Evolutionary conservation across 768 basidiomycete species (phyloP).

Genomic region (Daedaleopsis sinensis): DNA sequence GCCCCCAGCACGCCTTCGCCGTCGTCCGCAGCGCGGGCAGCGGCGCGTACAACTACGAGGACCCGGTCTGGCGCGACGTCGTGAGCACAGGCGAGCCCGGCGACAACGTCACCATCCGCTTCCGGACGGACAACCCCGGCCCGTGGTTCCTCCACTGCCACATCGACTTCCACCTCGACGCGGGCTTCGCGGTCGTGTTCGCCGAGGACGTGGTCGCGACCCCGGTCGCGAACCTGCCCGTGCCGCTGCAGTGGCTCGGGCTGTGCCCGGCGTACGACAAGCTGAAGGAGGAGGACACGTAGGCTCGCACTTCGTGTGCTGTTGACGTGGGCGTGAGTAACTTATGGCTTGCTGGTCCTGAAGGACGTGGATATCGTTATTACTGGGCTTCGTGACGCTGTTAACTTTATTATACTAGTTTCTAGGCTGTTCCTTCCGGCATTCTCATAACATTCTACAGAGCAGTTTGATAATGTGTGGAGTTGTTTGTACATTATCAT

Average conservation of each 20-base stretch:
- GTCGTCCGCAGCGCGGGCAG: slow-evolving; percentile 47
- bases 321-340: background rate
- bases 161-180: slow-evolving; percentile 22
- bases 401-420: too few relatives aligned
- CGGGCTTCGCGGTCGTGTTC: slow-evolving; percentile 22
- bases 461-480: too few relatives aligned
- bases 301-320: background rate
- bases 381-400: background rate
- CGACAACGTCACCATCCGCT: slow-evolving; percentile 50
- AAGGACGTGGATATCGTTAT: background rate
- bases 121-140: slow-evolving; percentile 31
- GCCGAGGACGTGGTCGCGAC: slow-evolving; percentile 16
- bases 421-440: too few relatives aligned
- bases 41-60: slow-evolving; percentile 43
- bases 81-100: slow-evolving; percentile 31
- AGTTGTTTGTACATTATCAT: too few relatives aligned
- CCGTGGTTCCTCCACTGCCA: slow-evolving; percentile 26
- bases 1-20: slow-evolving; percentile 45
- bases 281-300: slow-evolving; percentile 1
- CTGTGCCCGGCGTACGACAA: slow-evolving; percentile 8
- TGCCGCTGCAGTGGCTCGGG: background rate
- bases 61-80: slow-evolving; percentile 55
- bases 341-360: background rate
- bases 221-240: slow-evolving; percentile 2
- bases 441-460: too few relatives aligned